Evolutionary conservation across 2,329 filamentous ascomycete genomes (phyloP), one percentile per base, ranked within the genome.

Genomic region (Xylariales sp.): DNA sequence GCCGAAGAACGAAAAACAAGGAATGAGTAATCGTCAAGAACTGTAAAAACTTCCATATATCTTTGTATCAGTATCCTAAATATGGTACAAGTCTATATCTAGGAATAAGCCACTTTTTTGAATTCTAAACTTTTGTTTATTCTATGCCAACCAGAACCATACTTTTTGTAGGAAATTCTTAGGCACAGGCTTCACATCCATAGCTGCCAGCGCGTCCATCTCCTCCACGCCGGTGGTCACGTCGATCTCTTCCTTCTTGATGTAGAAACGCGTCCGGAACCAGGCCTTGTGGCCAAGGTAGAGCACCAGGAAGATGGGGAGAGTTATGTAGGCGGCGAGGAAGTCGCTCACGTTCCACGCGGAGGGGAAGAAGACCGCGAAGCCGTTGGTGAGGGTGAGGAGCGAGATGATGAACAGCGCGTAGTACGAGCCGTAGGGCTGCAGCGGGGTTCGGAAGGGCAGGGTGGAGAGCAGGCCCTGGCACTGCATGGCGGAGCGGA

Each of bases 331-430:
- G 50, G 62, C 70, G 0, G 76, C 74, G n/a, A 83, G 42, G 51
- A 93, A 93, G 49, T 69, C 69, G 5, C 70, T 66, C 0, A 71
- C 73, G 13, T 68, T 74, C 74, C 81, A 91, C 19, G 80, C 67
- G 6, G 68, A 63, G 0, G 78, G 76, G 56, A 83, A 83, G 56
- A 91, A 90, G 12, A 84, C 75, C 24, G 81, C 74, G 60, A 89
- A 91, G 2, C 85, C 86, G 50, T 88, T 88, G 48, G 86, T 81
- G 4, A 90, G 60, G 2, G 73, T 76, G n/a, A 90, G 66, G 18
- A 87, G 61, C 4, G 59, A 55, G 37, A 88, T 72, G 17, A 78
- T 54, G 13, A 73, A 55, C 2, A 88, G 70, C 8, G 73, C 70
- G 38, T 74, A 61, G 51, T 72, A 87, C 0, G 83, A 74, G 3